Base-by-base conservation (phyloP, 116 monocot genomes). In the Zostera marina region DNA sequence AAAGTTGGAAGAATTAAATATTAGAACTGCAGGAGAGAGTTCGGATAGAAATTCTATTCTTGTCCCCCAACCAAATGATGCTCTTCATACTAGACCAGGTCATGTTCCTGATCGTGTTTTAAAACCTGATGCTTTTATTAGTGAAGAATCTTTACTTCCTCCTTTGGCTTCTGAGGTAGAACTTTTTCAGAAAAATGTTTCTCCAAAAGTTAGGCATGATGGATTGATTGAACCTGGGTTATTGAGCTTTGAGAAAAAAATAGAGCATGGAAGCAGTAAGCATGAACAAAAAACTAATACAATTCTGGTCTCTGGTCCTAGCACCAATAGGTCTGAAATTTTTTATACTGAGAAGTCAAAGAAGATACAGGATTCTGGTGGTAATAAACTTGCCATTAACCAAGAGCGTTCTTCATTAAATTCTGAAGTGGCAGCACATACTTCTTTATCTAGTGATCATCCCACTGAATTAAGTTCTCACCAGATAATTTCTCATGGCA, bases 1-100 rank as follows among this genome's bases (percentile, higher is more conserved):
- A 25, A 89, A 96, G 70, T 66, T 96, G 59, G 85, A 88, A 72
- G 96, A 82, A 65, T 56, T 96, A 61, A 82, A 96, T 60, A 72
- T 72, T 41, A 68, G 85, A 26, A 70, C 76, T 45, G 54, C 66
- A 56, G 58, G 54, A 70, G 73, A 72, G 44, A 73, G 38, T 56
- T 59, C 59, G 16, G 78, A 61, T 39, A 61, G 73, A 62, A 77
- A 61, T 8, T 7, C 2, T 24, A 26, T 32, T 61, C 32, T 11
- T 8, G 16, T 23, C 12, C 47, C 24, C 7, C 32, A 3, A 61
- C 61, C 46, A 47, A 47, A 61, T 22, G 44, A 47, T 61, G 46
- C 2, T 40, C 22, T 44, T 41, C 0, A 41, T 19, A 10, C 15
- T 19, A 8, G 20, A 51, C 3, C 10, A 45, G 8, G 11, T 5